These are phyloP conservation scores for Leptomonas pyrrhocoris DNA, from an alignment of 208 protist species.

Conservation along the genomic window DNA sequence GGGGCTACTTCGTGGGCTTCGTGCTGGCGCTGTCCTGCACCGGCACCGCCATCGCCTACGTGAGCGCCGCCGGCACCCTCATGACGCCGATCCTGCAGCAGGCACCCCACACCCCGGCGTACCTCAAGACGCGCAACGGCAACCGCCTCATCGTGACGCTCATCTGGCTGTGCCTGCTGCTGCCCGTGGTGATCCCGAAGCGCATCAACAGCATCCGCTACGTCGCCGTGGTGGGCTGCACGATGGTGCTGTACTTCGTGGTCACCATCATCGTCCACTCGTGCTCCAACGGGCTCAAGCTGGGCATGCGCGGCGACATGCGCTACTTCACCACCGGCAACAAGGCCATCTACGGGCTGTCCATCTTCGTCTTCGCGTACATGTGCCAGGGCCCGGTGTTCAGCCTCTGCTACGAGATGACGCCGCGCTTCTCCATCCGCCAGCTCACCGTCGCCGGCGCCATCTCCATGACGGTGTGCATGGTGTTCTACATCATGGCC, in stretches of 20 bases:
- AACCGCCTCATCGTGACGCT: conserved; percentile 45
- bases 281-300: conserved; percentile 41
- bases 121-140: conserved; percentile 39
- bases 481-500: conserved; percentile 61
- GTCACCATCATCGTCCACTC: conserved; percentile 60
- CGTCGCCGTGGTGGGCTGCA: conserved; percentile 50
- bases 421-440: conserved; percentile 29
- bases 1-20: conserved; percentile 61
- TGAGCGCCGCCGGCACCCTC: conserved; percentile 54
- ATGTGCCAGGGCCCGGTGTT: conserved; percentile 75
- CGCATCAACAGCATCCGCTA: conserved; percentile 75
- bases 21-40: conserved; percentile 60
- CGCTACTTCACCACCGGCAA: conserved; percentile 51
- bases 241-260: conserved; percentile 64
- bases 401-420: conserved; percentile 43
- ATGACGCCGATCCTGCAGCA: conserved; percentile 43
- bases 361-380: conserved; percentile 70
- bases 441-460: conserved; percentile 51
- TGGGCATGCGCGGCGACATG: conserved; percentile 31
- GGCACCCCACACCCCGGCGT: conserved; percentile 24
- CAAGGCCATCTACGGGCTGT: conserved; percentile 39
- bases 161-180: conserved; percentile 60
- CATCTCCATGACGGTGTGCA: conserved; percentile 65
- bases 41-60: conserved; percentile 62
- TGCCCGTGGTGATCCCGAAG: conserved; percentile 64